Conservation (phyloP, 495 filamentous ascomycete genomes). For the Lindgomyces ingoldianus region DNA sequence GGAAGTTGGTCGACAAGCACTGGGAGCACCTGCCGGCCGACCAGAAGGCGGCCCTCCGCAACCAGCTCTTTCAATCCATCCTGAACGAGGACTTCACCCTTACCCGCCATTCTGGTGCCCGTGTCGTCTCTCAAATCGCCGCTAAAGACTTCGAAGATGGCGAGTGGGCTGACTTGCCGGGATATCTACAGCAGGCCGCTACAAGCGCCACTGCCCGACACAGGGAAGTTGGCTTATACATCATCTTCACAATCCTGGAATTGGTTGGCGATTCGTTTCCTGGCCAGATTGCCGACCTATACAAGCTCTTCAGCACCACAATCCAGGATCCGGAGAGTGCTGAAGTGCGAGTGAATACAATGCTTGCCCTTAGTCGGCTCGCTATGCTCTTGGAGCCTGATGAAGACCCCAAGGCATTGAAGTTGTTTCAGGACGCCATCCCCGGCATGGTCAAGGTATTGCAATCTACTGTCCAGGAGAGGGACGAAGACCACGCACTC, state of each 20-base stretch:
- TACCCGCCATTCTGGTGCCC: conserved; percentile 81
- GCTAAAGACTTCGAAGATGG: conserved; percentile 82
- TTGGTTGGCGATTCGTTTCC: conserved; percentile 75
- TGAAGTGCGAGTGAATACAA: conserved; percentile 90
- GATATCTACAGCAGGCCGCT: conserved; percentile 70
- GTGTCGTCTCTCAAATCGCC: conserved; percentile 84
- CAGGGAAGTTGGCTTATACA: conserved; percentile 87
- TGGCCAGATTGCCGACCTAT: conserved; percentile 73
- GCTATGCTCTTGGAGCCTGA: conserved; percentile 86
- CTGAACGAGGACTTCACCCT: conserved; percentile 72
- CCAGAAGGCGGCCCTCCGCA: conserved; percentile 75
- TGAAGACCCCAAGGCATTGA: conserved; percentile 70
- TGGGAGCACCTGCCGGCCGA: conserved; percentile 65
- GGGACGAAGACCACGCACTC: conserved; percentile 81
- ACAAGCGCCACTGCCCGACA: conserved; percentile 70
- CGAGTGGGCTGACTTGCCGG: conserved; percentile 81
- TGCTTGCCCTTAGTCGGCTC: conserved; percentile 86
- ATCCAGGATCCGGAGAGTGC: conserved; percentile 88
- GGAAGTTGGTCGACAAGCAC: conserved; percentile 79
- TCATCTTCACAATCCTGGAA: conserved; percentile 89
- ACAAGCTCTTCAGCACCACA: conserved; percentile 80
- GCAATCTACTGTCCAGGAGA: conserved; percentile 72
- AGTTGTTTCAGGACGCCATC: conserved; percentile 71
- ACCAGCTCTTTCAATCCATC: conserved; percentile 78
- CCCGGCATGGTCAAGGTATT: conserved; percentile 89